phyloP scores from a whole-genome alignment of 2,329 filamentous ascomycete species.

The Xylaria multiplex region DNA sequence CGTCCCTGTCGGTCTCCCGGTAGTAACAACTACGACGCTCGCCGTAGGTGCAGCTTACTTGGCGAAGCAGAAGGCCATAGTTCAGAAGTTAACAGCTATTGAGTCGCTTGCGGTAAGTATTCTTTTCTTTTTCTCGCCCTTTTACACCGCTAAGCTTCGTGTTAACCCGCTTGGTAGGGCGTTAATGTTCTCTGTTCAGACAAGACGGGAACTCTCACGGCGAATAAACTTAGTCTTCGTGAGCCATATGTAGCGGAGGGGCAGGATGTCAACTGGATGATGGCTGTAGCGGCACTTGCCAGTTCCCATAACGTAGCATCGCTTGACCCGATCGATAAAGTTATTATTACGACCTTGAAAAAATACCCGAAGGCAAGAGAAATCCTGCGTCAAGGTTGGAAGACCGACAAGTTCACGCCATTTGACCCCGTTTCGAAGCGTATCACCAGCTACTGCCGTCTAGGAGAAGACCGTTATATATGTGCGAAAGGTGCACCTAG shows the following conservation, averaged over 20 bases:
- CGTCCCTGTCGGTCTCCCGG: constrained; percentile 82
- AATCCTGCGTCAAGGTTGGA: constrained; percentile 78
- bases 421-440: constrained; percentile 85
- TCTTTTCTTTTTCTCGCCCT: no score
- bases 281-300: constrained; percentile 80
- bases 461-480: constrained; percentile 75
- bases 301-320: constrained; percentile 84
- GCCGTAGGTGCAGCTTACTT: constrained; percentile 82
- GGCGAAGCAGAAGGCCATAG: constrained; percentile 80
- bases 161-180: constrained; percentile 54
- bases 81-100: constrained; percentile 82
- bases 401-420: constrained; percentile 79
- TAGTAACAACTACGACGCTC: constrained; percentile 80
- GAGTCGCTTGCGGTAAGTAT: constrained; percentile 70
- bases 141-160: not conserved
- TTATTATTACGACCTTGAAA: constrained; percentile 79
- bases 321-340: constrained; percentile 82
- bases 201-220: constrained; percentile 82
- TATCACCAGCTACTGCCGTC: constrained; percentile 75
- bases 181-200: constrained; percentile 84
- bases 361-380: constrained; percentile 81
- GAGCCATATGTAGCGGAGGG: constrained; percentile 81
- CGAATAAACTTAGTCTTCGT: constrained; percentile 79
- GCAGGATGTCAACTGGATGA: constrained; percentile 85
- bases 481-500: constrained; percentile 83